phyloP scores from a whole-genome alignment of 2,329 filamentous ascomycete species.

The Tolypocladium album region DNA sequence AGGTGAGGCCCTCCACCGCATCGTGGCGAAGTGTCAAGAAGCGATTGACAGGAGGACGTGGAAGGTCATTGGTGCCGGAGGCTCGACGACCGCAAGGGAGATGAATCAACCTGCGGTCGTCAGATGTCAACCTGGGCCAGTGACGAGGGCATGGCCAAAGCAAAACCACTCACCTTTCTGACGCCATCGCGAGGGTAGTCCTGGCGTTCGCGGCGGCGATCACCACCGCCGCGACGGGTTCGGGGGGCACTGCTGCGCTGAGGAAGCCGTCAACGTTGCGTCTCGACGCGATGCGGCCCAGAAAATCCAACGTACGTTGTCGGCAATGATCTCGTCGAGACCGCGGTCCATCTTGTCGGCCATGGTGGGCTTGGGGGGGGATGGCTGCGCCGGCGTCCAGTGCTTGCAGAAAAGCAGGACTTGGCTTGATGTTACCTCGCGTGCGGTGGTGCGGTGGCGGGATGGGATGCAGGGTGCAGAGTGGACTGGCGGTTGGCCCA shows the following conservation, averaged over 20 bases:
- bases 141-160: not conserved
- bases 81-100: slow-evolving; percentile 17
- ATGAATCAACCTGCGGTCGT: slow-evolving; percentile 20
- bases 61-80: slow-evolving; percentile 17
- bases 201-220: slow-evolving; percentile 22
- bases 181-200: slow-evolving; percentile 69
- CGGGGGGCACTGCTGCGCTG: slow-evolving; percentile 24
- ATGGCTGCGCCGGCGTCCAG: not conserved
- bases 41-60: slow-evolving; percentile 17
- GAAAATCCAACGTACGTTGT: slow-evolving; percentile 24
- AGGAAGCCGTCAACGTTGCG: not conserved
- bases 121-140: not conserved
- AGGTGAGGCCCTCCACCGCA: slow-evolving; percentile 16
- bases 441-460: not conserved
- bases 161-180: slow-evolving; percentile 59
- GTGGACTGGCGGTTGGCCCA: not conserved
- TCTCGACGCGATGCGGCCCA: not conserved
- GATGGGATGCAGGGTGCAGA: not conserved
- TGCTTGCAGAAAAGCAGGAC: not conserved
- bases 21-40: slow-evolving; percentile 17
- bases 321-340: slow-evolving; percentile 46
- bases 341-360: slow-evolving; percentile 40
- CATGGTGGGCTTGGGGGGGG: slow-evolving; percentile 13
- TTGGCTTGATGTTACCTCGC: not conserved
- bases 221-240: slow-evolving; percentile 24